Base-by-base conservation (phyloP, 1,139 yeast species). In the Citeromyces siamensis region DNA sequence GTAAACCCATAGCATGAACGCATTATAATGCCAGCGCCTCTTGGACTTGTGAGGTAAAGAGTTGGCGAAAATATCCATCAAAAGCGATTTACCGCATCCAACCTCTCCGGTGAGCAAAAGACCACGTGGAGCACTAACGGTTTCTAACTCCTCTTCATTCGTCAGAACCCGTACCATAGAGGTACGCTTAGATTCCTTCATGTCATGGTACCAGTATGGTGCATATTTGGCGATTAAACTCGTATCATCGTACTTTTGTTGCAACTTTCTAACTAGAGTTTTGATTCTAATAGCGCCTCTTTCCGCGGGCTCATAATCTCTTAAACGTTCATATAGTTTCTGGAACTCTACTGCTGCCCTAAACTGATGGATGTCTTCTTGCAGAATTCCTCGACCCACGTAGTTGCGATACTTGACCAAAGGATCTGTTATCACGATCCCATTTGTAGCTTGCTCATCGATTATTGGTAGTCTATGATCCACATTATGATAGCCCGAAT, bases 11-110 rank as follows among this genome's bases (percentile, higher is more conserved):
- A 78, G 59, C 51, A 79, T 79, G 49, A 80, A 78, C 44, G 72
- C 75, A 45, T 73, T 72, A 49, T 74, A 79, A 48, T 79, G 88
- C 76, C 84, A 75, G 41, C 88, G 60, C 60, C 72, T 68, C 48
- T 80, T 80, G 2, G 78, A 68, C 18, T 62, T 59, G 44, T 75
- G 73, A 0, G 86, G 88, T 27, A 79, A 56, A 2, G 79, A 65
- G 33, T 64, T 62, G 1, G 85, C 85, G 58, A 79, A 78, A 17
- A 79, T 68, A 46, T 78, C 86, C 74, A 78, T 71, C 36, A 79
- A 52, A 79, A 79, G 72, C 2, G 84, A 74, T 48, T 79, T 79
- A 2, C 88, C 88, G 48, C 82, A 75, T 0, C 86, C 86, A 3
- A 79, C 86, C 43, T 75, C 85, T 2, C 88, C 88, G 49, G 78